A percentile compares a stretch with the other conserved stretches of the same genome.
Evolutionary conservation across 495 filamentous ascomycete species (phyloP).

Genomic region (Podospora anserina): DNA sequence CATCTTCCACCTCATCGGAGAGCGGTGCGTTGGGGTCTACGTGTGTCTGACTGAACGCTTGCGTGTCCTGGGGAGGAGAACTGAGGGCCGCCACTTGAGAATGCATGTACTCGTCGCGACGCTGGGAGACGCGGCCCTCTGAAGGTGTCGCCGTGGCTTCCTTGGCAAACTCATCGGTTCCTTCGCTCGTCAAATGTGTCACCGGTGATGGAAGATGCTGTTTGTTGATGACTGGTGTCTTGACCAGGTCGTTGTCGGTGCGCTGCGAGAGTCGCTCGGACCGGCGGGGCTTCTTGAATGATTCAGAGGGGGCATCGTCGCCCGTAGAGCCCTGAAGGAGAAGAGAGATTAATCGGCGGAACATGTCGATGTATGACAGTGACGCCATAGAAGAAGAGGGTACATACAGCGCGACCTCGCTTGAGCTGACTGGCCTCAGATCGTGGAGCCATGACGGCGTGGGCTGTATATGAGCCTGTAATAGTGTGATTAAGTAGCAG

Average conservation of each 20-base stretch:
- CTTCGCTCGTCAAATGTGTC: conserved; percentile 63
- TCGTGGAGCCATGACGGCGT: conserved; percentile 50
- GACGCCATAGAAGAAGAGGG: conserved; percentile 3
- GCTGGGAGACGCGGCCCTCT: conserved; percentile 54
- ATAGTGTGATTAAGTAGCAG: conserved; percentile 16
- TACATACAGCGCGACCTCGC: conserved; percentile 44
- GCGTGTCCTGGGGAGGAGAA: conserved; percentile 57
- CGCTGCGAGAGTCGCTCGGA: conserved; percentile 56
- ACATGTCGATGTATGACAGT: conserved; percentile 26
- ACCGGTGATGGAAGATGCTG: conserved; percentile 79
- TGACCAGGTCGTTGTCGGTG: conserved; percentile 38
- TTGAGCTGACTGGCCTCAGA: conserved; percentile 56
- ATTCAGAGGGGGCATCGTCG: conserved; percentile 40
- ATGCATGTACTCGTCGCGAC: conserved; percentile 27
- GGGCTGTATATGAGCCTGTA: conserved; percentile 5
- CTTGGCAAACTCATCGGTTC: conserved; percentile 56
- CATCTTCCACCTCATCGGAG: conserved; percentile 78
- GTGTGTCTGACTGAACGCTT: conserved; percentile 74
- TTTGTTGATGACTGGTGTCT: conserved; percentile 59
- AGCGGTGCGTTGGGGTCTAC: conserved; percentile 69
- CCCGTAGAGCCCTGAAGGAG: conserved; percentile 44
- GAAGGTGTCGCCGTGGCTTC: conserved; percentile 71
- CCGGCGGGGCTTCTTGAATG: conserved; percentile 64
- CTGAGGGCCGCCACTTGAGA: conserved; percentile 49
- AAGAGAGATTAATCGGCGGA: conserved; percentile 30